Percentiles rank a stretch among this genome's conserved stretches.
phyloP scores from a whole-genome alignment of 2,329 filamentous ascomycete genomes.

The Diaporthe citrichinensis region DNA sequence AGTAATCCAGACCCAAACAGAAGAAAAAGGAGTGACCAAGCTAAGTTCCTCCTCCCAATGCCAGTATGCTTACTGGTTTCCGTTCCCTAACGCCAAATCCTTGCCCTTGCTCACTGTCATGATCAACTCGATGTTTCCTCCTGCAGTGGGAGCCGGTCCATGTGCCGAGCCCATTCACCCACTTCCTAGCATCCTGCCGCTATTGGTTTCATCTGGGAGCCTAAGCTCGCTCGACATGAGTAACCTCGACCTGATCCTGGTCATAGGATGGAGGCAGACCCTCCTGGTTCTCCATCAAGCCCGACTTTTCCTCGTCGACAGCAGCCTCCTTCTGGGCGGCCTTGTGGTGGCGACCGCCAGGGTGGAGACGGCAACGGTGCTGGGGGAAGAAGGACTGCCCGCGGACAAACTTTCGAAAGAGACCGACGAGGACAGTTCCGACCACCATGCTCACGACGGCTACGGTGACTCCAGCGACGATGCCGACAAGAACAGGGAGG shows the following conservation, averaged over 20 bases:
- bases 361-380: conserved; percentile 51
- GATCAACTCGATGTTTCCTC: neutral
- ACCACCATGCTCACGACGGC: conserved; percentile 74
- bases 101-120: neutral
- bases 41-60: conserved; percentile 25
- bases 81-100: conserved; percentile 34
- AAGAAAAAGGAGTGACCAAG: conserved; percentile 37
- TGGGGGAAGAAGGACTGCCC: conserved; percentile 51
- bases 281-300: conserved; percentile 59
- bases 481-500: conserved; percentile 77
- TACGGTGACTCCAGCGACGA: conserved; percentile 76
- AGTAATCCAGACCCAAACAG: conserved; percentile 22
- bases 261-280: conserved; percentile 51
- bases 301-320: conserved; percentile 63
- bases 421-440: conserved; percentile 71
- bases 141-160: neutral
- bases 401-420: conserved; percentile 69
- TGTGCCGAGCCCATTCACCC: neutral
- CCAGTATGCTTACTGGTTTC: conserved; percentile 27
- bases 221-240: conserved; percentile 21
- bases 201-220: neutral
- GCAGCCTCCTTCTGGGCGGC: conserved; percentile 54
- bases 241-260: conserved; percentile 43
- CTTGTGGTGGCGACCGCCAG: conserved; percentile 48
- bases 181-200: neutral